These are phyloP conservation scores for Lactifluus hygrophoroides DNA, from an alignment of 768 basidiomycete species.

Conservation along the genomic window DNA sequence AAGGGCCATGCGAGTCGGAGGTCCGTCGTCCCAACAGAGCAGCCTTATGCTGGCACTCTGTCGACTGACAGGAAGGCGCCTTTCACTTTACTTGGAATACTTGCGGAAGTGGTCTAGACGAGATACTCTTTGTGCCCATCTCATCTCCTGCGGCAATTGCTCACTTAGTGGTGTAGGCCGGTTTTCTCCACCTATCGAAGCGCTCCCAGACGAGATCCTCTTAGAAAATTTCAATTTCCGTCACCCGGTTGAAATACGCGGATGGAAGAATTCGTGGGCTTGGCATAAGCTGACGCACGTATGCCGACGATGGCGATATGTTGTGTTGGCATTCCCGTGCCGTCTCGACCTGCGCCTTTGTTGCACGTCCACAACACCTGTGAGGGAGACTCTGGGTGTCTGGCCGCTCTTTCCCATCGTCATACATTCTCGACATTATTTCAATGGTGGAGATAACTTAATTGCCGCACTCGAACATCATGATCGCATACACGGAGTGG, in stretches of 20 bases:
- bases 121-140: too few species aligned
- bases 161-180: too few species aligned
- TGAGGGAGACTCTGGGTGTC: not conserved
- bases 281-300: not conserved
- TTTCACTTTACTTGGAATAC: too few species aligned
- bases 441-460: not conserved
- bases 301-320: not conserved
- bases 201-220: not conserved
- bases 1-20: too few species aligned
- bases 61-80: too few species aligned
- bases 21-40: too few species aligned
- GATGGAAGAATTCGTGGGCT: not conserved
- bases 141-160: too few species aligned
- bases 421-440: not conserved
- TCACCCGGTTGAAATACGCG: too few species aligned
- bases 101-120: too few species aligned
- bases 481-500: not conserved
- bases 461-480: not conserved
- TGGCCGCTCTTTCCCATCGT: not conserved
- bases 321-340: not conserved
- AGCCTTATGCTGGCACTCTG: too few species aligned
- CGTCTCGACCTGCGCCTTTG: not conserved
- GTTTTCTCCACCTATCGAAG: not conserved
- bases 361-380: not conserved
- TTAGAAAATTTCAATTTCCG: not conserved